Percentiles rank a stretch among this genome's conserved stretches.
Conservation (phyloP, 352 stramenopile genomes). For the Poterioochromonas sp. region DNA sequence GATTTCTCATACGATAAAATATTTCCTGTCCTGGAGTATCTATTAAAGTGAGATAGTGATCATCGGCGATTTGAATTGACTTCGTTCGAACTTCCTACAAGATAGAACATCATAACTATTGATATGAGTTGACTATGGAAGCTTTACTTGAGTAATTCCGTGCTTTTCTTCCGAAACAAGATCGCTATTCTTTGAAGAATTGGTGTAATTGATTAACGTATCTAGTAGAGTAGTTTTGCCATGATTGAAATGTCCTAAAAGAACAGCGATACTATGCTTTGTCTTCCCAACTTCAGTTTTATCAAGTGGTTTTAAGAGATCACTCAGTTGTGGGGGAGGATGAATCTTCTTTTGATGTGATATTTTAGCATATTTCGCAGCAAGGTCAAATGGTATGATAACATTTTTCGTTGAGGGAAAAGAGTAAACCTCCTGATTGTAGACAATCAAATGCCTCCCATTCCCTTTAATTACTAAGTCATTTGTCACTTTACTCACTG, state of each 20-base stretch:
- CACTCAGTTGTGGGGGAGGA: neutral
- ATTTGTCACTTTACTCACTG: neutral
- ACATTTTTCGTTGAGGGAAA: neutral
- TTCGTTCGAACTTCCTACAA: neutral
- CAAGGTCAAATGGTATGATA: neutral
- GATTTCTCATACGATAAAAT: slow-evolving; percentile 76
- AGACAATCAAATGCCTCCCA: neutral
- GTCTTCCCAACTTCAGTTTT: neutral
- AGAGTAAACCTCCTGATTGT: neutral
- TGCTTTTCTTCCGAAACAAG: slow-evolving; percentile 50
- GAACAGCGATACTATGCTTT: slow-evolving; percentile 54
- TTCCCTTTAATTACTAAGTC: neutral
- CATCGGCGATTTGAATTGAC: slow-evolving; percentile 24
- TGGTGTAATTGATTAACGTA: slow-evolving; percentile 56
- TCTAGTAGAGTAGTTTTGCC: slow-evolving; percentile 80
- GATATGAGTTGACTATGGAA: slow-evolving; percentile 60
- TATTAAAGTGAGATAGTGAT: slow-evolving; percentile 60
- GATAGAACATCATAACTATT: neutral
- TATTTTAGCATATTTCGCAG: neutral
- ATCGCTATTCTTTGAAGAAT: neutral
- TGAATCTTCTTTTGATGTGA: neutral
- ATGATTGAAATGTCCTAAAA: slow-evolving; percentile 80
- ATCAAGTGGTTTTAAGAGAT: neutral
- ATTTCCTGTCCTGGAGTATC: slow-evolving; percentile 78
- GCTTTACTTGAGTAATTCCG: slow-evolving; percentile 79